A percentile compares a stretch with the other conserved stretches of the same genome.
These are phyloP conservation scores for Plasmodium coatneyi DNA, from an alignment of 169 alveolate species.

Conservation along the genomic window DNA sequence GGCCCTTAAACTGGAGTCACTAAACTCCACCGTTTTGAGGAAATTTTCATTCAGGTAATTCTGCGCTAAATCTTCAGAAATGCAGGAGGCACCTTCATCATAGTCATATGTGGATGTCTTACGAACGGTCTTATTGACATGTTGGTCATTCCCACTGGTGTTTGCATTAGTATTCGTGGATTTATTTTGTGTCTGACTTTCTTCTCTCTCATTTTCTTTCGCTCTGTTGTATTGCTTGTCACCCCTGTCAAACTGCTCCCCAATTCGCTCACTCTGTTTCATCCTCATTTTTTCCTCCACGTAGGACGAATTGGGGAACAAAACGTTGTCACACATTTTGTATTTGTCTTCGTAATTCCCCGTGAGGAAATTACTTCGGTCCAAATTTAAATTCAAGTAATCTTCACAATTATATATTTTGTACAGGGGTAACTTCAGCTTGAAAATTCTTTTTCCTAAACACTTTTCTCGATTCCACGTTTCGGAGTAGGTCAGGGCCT, in stretches of 20 bases:
- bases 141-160: not conserved
- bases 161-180: not conserved
- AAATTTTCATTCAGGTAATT: constrained; percentile 62
- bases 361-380: constrained; percentile 8
- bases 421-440: constrained; percentile 75
- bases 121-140: not conserved
- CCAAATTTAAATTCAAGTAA: constrained; percentile 33
- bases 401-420: constrained; percentile 67
- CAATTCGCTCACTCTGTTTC: not conserved
- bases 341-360: constrained; percentile 37
- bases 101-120: constrained; percentile 14
- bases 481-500: constrained; percentile 81
- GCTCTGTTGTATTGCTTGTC: not conserved
- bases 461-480: constrained; percentile 81
- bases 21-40: constrained; percentile 45
- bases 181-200: not conserved
- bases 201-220: constrained; percentile 4
- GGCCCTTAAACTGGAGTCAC: constrained; percentile 69
- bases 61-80: constrained; percentile 29
- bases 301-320: constrained; percentile 60
- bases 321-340: constrained; percentile 51
- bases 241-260: not conserved
- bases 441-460: constrained; percentile 82
- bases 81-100: constrained; percentile 22
- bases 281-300: constrained; percentile 9